These are phyloP conservation scores for Thuja plicata DNA, from an alignment of 83 land plant genomes.

Conservation along the genomic window DNA sequence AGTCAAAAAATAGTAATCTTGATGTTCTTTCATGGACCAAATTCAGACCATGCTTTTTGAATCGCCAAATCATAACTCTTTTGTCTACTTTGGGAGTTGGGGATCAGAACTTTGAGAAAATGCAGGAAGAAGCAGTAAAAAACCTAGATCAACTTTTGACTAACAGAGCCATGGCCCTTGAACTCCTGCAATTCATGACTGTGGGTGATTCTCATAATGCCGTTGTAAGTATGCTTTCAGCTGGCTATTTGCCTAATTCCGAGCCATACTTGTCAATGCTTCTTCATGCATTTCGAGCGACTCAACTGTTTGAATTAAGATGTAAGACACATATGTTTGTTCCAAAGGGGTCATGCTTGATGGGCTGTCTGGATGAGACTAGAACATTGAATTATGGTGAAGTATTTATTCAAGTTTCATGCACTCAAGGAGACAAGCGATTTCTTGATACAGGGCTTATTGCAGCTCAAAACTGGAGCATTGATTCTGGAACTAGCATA, in stretches of 20 bases:
- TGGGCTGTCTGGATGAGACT: conserved; percentile 96
- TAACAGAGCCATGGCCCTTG: conserved; percentile 57
- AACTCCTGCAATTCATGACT: conserved; percentile 63
- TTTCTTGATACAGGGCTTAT: conserved; percentile 20
- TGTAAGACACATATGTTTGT: conserved; percentile 69
- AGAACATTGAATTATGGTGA: conserved; percentile 77
- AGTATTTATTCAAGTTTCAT: conserved; percentile 87
- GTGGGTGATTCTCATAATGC: conserved; percentile 69
- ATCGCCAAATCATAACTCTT: conserved; percentile 84
- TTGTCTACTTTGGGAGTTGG: conserved; percentile 89
- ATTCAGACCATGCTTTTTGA: conserved; percentile 81
- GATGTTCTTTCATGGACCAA: conserved; percentile 80
- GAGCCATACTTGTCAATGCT: conserved; percentile 88
- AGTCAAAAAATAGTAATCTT: conserved; percentile 58
- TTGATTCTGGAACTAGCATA: conserved; percentile 26
- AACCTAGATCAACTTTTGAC: conserved; percentile 59
- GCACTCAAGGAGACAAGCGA: conserved; percentile 17
- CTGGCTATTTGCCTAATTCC: conserved; percentile 73
- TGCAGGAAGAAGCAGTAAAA: conserved; percentile 60
- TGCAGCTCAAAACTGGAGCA: neutral
- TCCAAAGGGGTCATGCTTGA: conserved; percentile 76
- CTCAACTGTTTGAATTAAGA: conserved; percentile 64
- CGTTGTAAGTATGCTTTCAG: conserved; percentile 62
- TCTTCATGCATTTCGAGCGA: conserved; percentile 71
- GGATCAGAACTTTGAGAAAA: conserved; percentile 58